These are phyloP conservation scores for Aeschynomene evenia DNA, from an alignment of 306 rosid species.

Conservation along the genomic window DNA sequence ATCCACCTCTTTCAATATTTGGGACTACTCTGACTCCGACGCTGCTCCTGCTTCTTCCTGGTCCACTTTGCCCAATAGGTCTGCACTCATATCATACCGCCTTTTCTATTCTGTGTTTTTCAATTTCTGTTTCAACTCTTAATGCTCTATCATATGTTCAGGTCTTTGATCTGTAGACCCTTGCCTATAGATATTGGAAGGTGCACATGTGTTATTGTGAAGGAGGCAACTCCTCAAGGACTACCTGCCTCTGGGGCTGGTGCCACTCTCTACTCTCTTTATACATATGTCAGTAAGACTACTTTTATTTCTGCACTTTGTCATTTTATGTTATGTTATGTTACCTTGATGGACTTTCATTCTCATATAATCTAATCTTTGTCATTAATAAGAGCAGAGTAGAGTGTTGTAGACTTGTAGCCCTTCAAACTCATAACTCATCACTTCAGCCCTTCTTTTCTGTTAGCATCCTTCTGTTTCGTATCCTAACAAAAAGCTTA, in stretches of 20 bases:
- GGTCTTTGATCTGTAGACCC: slow-evolving; percentile 79
- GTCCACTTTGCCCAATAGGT: slow-evolving; percentile 88
- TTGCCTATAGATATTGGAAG: slow-evolving; percentile 84
- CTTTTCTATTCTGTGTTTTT: no score
- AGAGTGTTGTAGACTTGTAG: no score
- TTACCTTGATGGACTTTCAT: not conserved
- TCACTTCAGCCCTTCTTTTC: not conserved
- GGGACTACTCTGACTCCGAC: slow-evolving; percentile 92
- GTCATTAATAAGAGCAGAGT: no score
- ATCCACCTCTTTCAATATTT: slow-evolving; percentile 62
- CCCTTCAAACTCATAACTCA: not conserved
- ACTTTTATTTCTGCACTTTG: not conserved
- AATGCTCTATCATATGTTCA: no score
- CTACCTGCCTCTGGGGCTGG: slow-evolving; percentile 22
- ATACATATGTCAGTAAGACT: slow-evolving; percentile 79
- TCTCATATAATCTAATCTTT: not conserved
- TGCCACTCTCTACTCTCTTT: slow-evolving; percentile 71
- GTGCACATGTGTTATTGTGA: slow-evolving; percentile 79
- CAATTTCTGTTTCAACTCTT: no score
- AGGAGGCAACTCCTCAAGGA: slow-evolving; percentile 60
- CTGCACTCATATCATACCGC: not conserved
- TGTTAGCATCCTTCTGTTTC: not conserved
- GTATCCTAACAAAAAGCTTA: not conserved
- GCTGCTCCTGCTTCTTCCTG: slow-evolving; percentile 97
- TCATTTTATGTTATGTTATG: not conserved